Evolutionary conservation across 2,329 filamentous ascomycete species (phyloP).

Genomic region (Akanthomyces lecanii): DNA sequence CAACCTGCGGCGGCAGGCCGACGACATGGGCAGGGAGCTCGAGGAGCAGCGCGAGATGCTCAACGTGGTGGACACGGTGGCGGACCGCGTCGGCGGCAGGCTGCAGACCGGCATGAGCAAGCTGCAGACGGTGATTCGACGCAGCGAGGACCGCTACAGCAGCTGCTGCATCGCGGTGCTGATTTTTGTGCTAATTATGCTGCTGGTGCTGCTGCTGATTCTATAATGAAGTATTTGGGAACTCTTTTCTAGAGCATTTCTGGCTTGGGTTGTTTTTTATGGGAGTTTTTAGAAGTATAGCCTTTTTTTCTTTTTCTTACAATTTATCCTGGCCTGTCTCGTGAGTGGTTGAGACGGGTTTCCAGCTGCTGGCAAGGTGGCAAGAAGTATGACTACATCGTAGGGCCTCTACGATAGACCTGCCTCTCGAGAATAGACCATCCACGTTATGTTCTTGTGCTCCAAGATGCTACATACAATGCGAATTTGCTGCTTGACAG

Average conservation of each 20-base stretch:
- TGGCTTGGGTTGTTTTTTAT: not conserved
- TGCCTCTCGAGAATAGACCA: not conserved
- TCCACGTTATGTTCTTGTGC: not conserved
- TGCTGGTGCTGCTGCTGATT: slow-evolving; percentile 73
- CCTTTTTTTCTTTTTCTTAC: not conserved
- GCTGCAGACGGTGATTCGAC: slow-evolving; percentile 75
- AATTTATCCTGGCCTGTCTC: not conserved
- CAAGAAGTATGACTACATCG: not conserved
- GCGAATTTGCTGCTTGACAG: too few relatives aligned
- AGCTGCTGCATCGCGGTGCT: slow-evolving; percentile 88
- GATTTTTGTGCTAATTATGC: slow-evolving; percentile 81
- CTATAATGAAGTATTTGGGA: slow-evolving; percentile 35
- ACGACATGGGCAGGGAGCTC: slow-evolving; percentile 92
- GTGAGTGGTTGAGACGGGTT: not conserved
- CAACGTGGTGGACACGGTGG: slow-evolving; percentile 76
- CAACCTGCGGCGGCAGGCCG: slow-evolving; percentile 82
- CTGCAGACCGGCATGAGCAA: slow-evolving; percentile 83
- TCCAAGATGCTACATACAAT: too few relatives aligned
- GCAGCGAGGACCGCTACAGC: slow-evolving; percentile 84
- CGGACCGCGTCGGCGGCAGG: slow-evolving; percentile 82
- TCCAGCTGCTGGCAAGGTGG: not conserved
- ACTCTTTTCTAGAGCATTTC: not conserved
- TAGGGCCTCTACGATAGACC: not conserved
- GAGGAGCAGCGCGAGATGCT: slow-evolving; percentile 93
- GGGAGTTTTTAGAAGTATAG: slow-evolving; percentile 8